Evolutionary conservation across 2,329 filamentous ascomycete genomes (phyloP), one percentile per base, ranked within the genome.

Genomic region (Cladobotryum protrusum): DNA sequence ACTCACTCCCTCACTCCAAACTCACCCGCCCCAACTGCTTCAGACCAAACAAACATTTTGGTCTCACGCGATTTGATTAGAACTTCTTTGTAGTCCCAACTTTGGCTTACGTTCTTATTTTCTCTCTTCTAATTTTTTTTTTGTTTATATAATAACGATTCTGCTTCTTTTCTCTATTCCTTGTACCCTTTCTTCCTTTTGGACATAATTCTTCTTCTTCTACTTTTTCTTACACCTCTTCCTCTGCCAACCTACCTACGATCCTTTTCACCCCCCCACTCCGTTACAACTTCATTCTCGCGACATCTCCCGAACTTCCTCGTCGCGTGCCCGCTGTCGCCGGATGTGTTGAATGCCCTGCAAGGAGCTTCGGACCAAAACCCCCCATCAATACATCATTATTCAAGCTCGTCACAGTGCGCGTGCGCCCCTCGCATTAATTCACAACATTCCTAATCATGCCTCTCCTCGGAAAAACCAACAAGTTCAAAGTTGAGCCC

Each of bases 401-500:
- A 4, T 29, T 29, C 24, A 29, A 29, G 11, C 7, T 24, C 11
- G 11, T 29, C 6, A 29, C 11, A 29, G 24, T 29, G 24, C 6
- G 24, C 24, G 11, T 29, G 24, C 24, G 24, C 24, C 24, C 24
- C 24, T 29, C 24, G 24, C 24, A 29, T 29, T 8, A 4, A 29
- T 29, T 9, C 24, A 8, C 24, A 4, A 6, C 2, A 9, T 29
- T 29, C 6, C n/a, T n/a, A 56, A 57, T 42, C 53, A 68, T 68
- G 66, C 66, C 64, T 65, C 66, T 73, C 49, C 68, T 73, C 52
- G 67, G 64, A 47, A 73, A 72, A 54, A 64, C 63, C 52, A 70
- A 69, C 54, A 79, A 77, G 61, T 73, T 77, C 66, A 78, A 78
- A 64, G 66, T 72, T 56, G 72, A 75, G 54, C 68, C 72, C 47